These are phyloP conservation scores for Sporothrix sp. DNA, from an alignment of 2,329 filamentous ascomycete species.

Conservation along the genomic window DNA sequence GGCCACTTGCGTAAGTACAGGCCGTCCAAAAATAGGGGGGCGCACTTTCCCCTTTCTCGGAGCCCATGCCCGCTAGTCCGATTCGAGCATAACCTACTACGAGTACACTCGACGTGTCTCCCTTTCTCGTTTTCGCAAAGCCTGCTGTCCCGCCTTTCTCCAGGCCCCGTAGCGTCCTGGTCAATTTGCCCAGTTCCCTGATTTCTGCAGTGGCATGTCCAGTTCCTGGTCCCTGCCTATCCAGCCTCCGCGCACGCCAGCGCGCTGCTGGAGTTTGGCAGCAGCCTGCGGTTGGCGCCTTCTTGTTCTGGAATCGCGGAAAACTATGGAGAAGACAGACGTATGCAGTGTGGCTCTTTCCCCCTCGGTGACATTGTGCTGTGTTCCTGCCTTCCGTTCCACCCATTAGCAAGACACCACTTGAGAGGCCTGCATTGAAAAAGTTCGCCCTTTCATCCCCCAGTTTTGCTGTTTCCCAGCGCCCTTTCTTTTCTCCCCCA, in stretches of 20 bases:
- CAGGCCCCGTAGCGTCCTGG: neutral
- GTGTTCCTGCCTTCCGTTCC: neutral
- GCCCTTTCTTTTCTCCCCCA: neutral
- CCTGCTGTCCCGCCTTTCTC: neutral
- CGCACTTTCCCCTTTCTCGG: conserved; percentile 1
- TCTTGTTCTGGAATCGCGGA: conserved; percentile 1
- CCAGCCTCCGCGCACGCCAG: neutral
- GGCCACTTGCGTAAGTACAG: neutral
- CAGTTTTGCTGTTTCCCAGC: neutral
- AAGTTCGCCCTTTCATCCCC: neutral
- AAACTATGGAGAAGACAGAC: neutral
- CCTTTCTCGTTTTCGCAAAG: neutral
- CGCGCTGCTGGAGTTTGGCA: neutral
- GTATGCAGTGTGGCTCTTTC: neutral
- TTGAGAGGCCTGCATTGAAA: neutral
- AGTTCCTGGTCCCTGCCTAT: neutral
- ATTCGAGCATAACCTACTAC: neutral
- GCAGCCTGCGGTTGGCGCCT: neutral
- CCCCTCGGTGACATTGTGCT: neutral
- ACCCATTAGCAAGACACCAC: neutral
- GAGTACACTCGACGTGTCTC: no score
- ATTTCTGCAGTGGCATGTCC: neutral
- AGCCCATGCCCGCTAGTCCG: neutral
- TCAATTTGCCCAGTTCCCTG: conserved; percentile 3
- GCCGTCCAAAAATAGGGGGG: conserved; percentile 8